Evolutionary conservation across 2,329 filamentous ascomycete genomes (phyloP), one percentile per base, ranked within the genome.

Genomic region (Diaporthe sp.): DNA sequence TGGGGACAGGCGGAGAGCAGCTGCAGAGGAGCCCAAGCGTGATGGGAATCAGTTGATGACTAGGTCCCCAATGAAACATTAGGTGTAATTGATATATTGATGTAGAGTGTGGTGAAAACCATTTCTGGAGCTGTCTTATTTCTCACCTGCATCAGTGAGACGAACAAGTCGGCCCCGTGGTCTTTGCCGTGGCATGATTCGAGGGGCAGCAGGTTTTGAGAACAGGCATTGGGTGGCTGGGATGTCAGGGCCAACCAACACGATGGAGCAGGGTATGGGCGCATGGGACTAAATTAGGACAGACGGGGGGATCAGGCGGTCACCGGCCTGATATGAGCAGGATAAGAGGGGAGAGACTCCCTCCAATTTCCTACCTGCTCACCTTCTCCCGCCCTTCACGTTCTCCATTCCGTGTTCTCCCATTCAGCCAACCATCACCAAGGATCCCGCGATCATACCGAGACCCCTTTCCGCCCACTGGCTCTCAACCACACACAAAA

Each of bases 281-380:
- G 32, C 32, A 27, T 22, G 15, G 32, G 63, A 27, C 63, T 68
- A 68, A 68, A 68, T 39, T 53, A 68, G 63, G 63, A 51, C 47
- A 19, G 47, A 37, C 32, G 32, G 63, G 32, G 63, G 63, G 63
- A 30, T 53, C 17, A 27, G 2, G 63, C 15, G 32, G 63, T 68
- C 63, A 53, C 30, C 32, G n/a, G 17, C 15, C 63, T 39, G n/a
- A 3, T 30, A 47, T 39, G 44, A 53, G n/a, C 32, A 53, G 17
- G 63, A 68, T 68, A 68, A 35, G 30, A 68, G 39, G 30, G 32
- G n/a, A 9, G 5, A 22, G 27, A 30, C 12, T 15, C 59, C 32
- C n/a, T 68, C 44, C 30, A 12, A 9, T 37, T 37, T 25, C 13
- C 44, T 1, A 44, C 44, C 8, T 5, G 9, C 12, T 6, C 0